Base-by-base conservation (phyloP, 2,329 filamentous ascomycete species). In the Pseudogymnoascus verrucosus region DNA sequence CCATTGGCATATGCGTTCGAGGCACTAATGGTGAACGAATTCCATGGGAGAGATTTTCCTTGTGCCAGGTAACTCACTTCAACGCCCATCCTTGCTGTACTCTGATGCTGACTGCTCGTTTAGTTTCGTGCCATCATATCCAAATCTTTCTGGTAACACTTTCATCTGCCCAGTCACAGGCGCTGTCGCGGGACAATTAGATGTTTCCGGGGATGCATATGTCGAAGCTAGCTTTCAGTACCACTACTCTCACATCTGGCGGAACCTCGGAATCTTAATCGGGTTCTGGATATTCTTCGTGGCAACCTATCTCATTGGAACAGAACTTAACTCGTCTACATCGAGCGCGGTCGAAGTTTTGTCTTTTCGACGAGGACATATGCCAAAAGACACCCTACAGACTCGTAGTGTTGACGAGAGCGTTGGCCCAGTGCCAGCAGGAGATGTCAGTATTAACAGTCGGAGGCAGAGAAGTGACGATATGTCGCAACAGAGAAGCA, bases 281-380 rank as follows among this genome's bases (percentile, higher is more conserved):
- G 84, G 79, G 0, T 89, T 80, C 79, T 88, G 85, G 84, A 78
- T 73, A 7, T 71, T 88, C 0, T 88, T 82, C 64, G 81, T 84
- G 12, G 78, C 64, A 2, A 69, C 87, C 3, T 89, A 86, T 0
- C 79, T 89, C 51, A 71, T 81, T 61, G 78, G 78, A 28, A 89
- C 86, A 0, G 75, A 75, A 75, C 77, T 4, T 0, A 75, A 76
- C 12, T 89, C 86, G 87, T 85, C 88, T 21, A 83, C 84, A 74
- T 87, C 87, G 74, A 89, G 86, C 44, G 90, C 89, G 80, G 88
- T 87, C 63, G 88, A 91, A 70, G 86, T 90, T 14, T 78, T 91
- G 5, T 81, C 90, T 37, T 90, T 90, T 78, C 86, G 85, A 64
- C 84, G 86, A 59, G 87, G 87, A 26, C 78, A 87, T 73, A 80